phyloP scores from a whole-genome alignment of 2,329 filamentous ascomycete genomes.

The Aspergillus sp. region DNA sequence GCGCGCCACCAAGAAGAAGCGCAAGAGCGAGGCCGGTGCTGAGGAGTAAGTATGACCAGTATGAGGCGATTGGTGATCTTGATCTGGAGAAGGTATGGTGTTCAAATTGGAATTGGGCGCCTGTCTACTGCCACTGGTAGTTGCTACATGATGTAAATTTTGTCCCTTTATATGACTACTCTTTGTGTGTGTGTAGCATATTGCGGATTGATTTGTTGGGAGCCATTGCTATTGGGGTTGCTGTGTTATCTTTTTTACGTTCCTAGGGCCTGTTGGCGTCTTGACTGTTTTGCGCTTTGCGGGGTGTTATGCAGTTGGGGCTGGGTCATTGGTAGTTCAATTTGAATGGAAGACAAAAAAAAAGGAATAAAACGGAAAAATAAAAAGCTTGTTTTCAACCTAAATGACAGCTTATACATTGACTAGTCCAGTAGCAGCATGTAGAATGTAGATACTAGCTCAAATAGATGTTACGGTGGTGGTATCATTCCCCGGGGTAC shows the following conservation, averaged over 20 bases:
- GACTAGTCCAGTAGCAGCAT: no score
- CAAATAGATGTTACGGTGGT: not conserved
- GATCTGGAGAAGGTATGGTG: not conserved
- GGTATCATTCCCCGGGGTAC: no score
- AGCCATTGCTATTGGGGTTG: not conserved
- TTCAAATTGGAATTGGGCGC: not conserved
- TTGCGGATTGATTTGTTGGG: not conserved
- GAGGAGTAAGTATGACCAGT: constrained; percentile 23
- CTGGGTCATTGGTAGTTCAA: not conserved
- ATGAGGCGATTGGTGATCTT: no score
- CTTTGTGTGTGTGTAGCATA: constrained; percentile 6
- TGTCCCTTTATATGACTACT: constrained; percentile 1
- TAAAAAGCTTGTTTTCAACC: not conserved
- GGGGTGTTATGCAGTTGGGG: not conserved
- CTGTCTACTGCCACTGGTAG: constrained; percentile 2
- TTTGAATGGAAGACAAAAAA: no score
- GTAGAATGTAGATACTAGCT: not conserved
- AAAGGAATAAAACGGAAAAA: not conserved
- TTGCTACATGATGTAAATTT: constrained; percentile 3
- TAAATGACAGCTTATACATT: no score
- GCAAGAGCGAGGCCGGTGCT: constrained; percentile 45
- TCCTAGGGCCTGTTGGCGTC: constrained; percentile 5
- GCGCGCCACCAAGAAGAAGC: constrained; percentile 48
- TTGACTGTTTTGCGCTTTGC: constrained; percentile 3
- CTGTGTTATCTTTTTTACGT: not conserved